Evolutionary conservation across 305 asterid genomes (phyloP).

Genomic region (Fraxinus nigra): DNA sequence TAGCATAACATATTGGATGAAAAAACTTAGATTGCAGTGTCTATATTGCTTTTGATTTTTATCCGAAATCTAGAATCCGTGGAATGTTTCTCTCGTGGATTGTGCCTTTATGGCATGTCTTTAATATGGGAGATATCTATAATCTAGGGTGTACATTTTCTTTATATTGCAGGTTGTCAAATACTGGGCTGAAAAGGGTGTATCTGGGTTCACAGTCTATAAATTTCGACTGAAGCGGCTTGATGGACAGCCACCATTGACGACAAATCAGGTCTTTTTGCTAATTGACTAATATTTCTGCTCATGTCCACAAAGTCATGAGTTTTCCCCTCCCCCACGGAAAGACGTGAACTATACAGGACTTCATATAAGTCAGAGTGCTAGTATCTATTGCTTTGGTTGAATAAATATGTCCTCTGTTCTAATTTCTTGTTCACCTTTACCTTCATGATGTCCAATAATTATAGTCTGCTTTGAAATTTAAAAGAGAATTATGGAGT

Average conservation of each 20-base stretch:
- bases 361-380: neutral
- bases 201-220: conserved; percentile 74
- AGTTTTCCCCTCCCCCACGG: neutral
- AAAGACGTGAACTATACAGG: neutral
- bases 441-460: neutral
- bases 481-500: neutral
- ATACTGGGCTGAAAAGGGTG: conserved; percentile 84
- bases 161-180: conserved; percentile 52
- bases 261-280: conserved; percentile 62
- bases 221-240: conserved; percentile 64
- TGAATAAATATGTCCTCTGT: neutral
- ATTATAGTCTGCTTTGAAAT: neutral
- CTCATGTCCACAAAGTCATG: neutral
- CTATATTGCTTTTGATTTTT: neutral
- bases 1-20: neutral
- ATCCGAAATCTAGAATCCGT: neutral
- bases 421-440: neutral
- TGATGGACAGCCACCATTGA: conserved; percentile 77
- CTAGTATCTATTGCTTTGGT: neutral
- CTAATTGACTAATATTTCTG: neutral
- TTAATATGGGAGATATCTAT: neutral
- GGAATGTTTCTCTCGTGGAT: neutral
- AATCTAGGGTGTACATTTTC: neutral
- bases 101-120: neutral
- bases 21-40: neutral